phyloP scores from a whole-genome alignment of 2,329 filamentous ascomycete species.

The Chrysoporthe deuterocubensis region DNA sequence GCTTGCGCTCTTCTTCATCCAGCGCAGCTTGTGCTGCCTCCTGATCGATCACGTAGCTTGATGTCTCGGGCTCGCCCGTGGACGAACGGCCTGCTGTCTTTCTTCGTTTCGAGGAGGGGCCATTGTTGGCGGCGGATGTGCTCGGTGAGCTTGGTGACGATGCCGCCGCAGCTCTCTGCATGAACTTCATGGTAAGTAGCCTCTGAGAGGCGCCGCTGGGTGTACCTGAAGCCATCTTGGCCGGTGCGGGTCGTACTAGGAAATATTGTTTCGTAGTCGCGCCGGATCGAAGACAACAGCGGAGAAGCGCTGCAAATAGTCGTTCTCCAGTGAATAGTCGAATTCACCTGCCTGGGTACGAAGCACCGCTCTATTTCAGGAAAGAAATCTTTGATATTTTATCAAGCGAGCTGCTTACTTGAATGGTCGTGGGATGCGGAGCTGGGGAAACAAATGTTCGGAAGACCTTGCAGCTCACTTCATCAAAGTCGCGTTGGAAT shows the following conservation, averaged over 20 bases:
- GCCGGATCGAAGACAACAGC: background rate
- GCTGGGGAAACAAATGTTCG: background rate
- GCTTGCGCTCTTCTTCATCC: slow-evolving; percentile 69
- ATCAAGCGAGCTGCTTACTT: background rate
- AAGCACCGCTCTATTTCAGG: background rate
- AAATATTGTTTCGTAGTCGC: background rate
- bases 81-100: slow-evolving; percentile 49
- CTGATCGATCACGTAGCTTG: slow-evolving; percentile 52
- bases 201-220: slow-evolving; percentile 79
- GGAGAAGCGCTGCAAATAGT: slow-evolving; percentile 1
- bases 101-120: slow-evolving; percentile 65
- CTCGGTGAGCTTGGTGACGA: slow-evolving; percentile 49
- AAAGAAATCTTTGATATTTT: background rate
- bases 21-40: slow-evolving; percentile 66
- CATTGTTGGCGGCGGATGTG: slow-evolving; percentile 48
- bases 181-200: slow-evolving; percentile 95
- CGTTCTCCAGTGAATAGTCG: background rate
- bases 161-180: slow-evolving; percentile 82
- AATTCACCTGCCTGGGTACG: background rate
- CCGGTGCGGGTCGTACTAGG: background rate
- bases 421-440: background rate
- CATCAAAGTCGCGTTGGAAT: background rate
- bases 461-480: background rate
- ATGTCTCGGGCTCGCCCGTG: slow-evolving; percentile 41
- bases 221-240: slow-evolving; percentile 54